Conservation (phyloP, 1,284 basidiomycete species). For the Sanghuangporus weigelae region DNA sequence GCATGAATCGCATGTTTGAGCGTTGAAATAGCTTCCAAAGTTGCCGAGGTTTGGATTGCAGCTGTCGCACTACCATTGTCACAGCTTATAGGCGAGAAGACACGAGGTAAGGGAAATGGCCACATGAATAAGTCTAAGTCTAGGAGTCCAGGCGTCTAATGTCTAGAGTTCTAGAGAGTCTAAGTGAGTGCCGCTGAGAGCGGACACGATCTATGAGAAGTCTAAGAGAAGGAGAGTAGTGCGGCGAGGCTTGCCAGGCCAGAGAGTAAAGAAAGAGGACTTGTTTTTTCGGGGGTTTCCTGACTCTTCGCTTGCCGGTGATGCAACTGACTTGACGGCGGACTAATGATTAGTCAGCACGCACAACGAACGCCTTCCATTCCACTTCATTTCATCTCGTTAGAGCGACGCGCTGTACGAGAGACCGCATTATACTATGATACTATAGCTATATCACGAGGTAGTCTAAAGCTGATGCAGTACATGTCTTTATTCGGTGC, state of each 20-base stretch:
- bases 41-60: slow-evolving; percentile 30
- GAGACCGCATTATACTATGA: slow-evolving; percentile 10
- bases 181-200: neutral
- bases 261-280: neutral
- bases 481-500: slow-evolving; percentile 99
- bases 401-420: neutral
- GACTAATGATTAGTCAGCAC: neutral
- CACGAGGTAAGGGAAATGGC: slow-evolving; percentile 30
- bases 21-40: slow-evolving; percentile 51
- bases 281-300: neutral
- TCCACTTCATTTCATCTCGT: too few species aligned
- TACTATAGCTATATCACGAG: slow-evolving; percentile 49
- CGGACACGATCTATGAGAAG: slow-evolving; percentile 1
- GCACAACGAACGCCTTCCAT: neutral
- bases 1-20: slow-evolving; percentile 66
- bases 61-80: slow-evolving; percentile 33
- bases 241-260: slow-evolving; percentile 1
- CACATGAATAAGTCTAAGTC: slow-evolving; percentile 9
- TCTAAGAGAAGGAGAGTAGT: slow-evolving; percentile 1
- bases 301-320: neutral
- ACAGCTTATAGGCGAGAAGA: slow-evolving; percentile 47
- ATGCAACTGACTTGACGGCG: neutral
- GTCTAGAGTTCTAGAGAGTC: neutral
- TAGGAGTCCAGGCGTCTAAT: slow-evolving; percentile 6
- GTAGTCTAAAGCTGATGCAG: slow-evolving; percentile 89